Evolutionary conservation across 2,329 filamentous ascomycete species (phyloP).

Genomic region (Orbilia ellipsospora): DNA sequence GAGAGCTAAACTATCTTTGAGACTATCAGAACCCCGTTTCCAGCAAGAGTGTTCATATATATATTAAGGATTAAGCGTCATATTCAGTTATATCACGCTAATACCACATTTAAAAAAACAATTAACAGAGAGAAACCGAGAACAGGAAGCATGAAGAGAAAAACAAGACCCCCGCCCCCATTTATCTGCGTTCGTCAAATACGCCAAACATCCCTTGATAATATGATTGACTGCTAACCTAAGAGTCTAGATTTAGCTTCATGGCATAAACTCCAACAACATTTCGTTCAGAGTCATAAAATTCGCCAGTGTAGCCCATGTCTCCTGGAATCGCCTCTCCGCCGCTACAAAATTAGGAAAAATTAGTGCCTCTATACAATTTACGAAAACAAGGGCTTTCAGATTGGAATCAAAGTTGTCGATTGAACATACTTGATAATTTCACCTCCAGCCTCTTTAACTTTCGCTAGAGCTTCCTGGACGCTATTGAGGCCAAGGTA

Average conservation of each 20-base stretch:
- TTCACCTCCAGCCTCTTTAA: constrained; percentile 47
- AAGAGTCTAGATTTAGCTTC: constrained; percentile 22
- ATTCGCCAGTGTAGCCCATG: constrained; percentile 35
- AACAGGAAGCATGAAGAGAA: neutral
- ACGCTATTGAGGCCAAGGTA: constrained; percentile 41
- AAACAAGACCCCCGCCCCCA: neutral
- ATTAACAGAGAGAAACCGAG: no score
- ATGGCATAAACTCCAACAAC: constrained; percentile 41
- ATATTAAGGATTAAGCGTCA: no score
- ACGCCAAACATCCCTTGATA: no score
- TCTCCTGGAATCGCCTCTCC: constrained; percentile 37
- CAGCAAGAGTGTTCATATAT: no score
- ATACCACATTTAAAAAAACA: no score
- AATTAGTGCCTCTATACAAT: constrained; percentile 1
- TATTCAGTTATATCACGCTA: no score
- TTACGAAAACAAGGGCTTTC: neutral
- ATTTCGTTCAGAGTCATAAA: constrained; percentile 51
- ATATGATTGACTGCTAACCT: no score
- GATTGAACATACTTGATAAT: constrained; percentile 29
- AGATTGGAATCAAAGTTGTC: neutral
- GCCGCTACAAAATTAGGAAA: constrained; percentile 8
- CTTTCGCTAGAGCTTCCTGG: constrained; percentile 31
- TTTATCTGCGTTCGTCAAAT: no score
- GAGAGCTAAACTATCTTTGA: no score
- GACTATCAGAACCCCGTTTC: no score